Evolutionary conservation across 345 rosid genomes (phyloP), one percentile per base, ranked within the genome.

Genomic region (Populus davidiana): DNA sequence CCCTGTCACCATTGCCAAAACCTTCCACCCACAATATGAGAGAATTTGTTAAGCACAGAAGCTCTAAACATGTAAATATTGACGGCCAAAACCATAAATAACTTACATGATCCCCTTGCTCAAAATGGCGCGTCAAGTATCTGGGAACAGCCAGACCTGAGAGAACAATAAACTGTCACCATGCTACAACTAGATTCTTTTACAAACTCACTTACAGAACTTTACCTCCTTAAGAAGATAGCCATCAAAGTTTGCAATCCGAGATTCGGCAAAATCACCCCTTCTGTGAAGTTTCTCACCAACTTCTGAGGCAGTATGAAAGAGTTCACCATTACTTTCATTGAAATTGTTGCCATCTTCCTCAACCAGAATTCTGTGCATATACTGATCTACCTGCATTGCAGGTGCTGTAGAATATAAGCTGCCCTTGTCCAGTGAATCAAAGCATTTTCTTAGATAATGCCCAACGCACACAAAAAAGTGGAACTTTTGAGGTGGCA

Each of bases 71-170:
- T 31, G 10, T 67, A n/a, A 33, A 69, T 62, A 16, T 67, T 16
- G 7, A 71, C 27, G 36, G 61, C 61, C 36, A 16, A 62, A 79
- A 23, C 33, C 5, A 63, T 43, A 71, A 76, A 79, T 62, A 38
- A 74, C 96, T 84, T 81, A 94, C 97, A 80, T 86, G 87, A 81
- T 91, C 96, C 54, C 84, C 91, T 77, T 89, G 81, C 78, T 89
- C 91, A 52, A 94, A 91, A 82, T 92, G 98, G 17, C 83, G 87
- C 79, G 12, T 68, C 70, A 94, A 91, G 92, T 72, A 84, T 92
- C 98, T 38, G 97, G 96, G 86, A 92, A 94, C 72, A 91, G 29
- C 31, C 98, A 94, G 80, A 91, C 98, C 96, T 94, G 86, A 78
- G 72, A 82, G 13, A 52, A 27, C 27, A 77, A 59, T 64, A 29